Base-by-base conservation (phyloP, 2,329 filamentous ascomycete species). In the Alternaria ethzedia region DNA sequence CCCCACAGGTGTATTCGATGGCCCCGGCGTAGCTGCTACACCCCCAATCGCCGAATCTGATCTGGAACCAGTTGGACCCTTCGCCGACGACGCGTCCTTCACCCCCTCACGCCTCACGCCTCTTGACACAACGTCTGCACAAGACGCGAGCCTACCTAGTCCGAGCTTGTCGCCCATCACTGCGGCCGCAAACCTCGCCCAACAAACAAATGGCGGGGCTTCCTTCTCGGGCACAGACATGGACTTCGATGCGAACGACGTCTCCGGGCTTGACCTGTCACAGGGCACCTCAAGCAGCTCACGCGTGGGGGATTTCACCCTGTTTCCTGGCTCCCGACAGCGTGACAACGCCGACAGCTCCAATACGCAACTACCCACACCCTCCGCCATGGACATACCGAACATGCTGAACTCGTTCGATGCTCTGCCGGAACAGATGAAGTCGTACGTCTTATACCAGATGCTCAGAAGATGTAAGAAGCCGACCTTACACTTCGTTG, bases 361-460 rank as follows among this genome's bases (percentile, higher is more conserved):
- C 20, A 78, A 81, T 44, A 71, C 77, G 13, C 79, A 81, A 54
- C 66, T 80, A 57, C 69, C 77, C 54, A 74, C 78, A 56, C 75
- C 82, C 61, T 78, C 74, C 0, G 66, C 95, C 20, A 87, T 94
- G 81, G 92, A 96, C 72, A 91, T 95, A n/a, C 92, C 92, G 8
- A 88, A 86, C 15, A 92, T 99, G 85, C 83, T 99, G 15, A 92
- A 97, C 71, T 90, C 90, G 3, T 99, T 98, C 73, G 95, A 98
- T 78, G 88, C 91, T 7, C 91, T 99, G 86, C 94, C 95, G 2
- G 89, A 92, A 47, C 91, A 96, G 73, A 89, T 99, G 87, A 96
- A 99, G 81, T 92, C 91, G 0, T 97, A 97, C 76, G 90, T 99
- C 82, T 97, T 99, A 89, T 98, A 96, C 77, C 95, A 99, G 77